Percentiles rank a stretch among this genome's conserved stretches.
phyloP scores from a whole-genome alignment of 129 eudicot species.

The Centella asiatica region DNA sequence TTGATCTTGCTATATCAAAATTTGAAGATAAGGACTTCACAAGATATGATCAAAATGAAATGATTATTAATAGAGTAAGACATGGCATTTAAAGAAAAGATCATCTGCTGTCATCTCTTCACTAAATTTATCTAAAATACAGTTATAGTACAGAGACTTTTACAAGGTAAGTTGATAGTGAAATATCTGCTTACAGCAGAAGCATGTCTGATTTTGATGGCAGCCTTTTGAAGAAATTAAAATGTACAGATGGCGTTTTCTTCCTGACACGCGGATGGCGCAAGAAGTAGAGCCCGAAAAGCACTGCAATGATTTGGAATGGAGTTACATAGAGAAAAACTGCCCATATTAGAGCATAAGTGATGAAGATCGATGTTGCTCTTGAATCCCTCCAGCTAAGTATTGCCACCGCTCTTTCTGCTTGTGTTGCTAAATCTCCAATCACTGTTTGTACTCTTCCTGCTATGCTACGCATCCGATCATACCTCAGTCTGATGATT shows the following conservation, averaged over 20 bases:
- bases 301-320: constrained; percentile 63
- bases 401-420: constrained; percentile 63
- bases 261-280: constrained; percentile 77
- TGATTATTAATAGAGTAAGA: no score
- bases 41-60: no score
- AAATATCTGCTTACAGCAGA: constrained; percentile 20
- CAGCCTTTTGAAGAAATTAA: constrained; percentile 79
- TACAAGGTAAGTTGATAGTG: background rate
- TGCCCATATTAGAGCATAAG: constrained; percentile 61
- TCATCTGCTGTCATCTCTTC: background rate
- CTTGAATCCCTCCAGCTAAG: constrained; percentile 94
- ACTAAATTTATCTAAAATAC: constrained; percentile 6
- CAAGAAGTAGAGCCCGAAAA: constrained; percentile 52
- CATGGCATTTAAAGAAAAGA: no score
- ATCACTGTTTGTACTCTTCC: constrained; percentile 75
- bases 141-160: background rate
- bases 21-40: no score
- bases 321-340: constrained; percentile 80
- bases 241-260: constrained; percentile 76
- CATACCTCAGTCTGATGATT: constrained; percentile 66
- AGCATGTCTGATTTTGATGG: constrained; percentile 72
- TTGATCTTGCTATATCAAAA: no score
- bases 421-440: constrained; percentile 81
- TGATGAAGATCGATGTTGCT: constrained; percentile 77
- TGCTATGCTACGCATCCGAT: constrained; percentile 71